Evolutionary conservation across 1,284 basidiomycete genomes (phyloP), one percentile per base, ranked within the genome.

Genomic region (Malassezia pachydermatis): DNA sequence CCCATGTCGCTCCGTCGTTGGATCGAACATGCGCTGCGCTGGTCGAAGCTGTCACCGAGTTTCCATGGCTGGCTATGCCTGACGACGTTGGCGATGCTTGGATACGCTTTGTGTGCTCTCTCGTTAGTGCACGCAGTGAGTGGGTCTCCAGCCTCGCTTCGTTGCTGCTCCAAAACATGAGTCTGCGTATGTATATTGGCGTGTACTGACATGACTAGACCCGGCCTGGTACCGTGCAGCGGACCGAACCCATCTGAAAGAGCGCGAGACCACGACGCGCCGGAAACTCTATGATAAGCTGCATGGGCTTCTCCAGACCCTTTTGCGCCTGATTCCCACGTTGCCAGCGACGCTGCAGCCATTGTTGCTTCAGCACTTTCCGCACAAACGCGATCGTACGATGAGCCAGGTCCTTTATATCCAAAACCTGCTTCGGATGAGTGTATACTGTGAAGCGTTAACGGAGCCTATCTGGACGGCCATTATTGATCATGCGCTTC

Each of bases 81-180:
- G 86, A 90, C 60, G 80, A 79, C 36, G 76, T 77, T 39, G 75
- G 77, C 17, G 80, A 84, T 22, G 58, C 61, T 37, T 70, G 66
- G 66, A 61, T 63, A 48, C 56, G 62, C 29, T 95, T 95, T 68
- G 80, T 89, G 37, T 86, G 87, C 36, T 86, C 90, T 75, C 80
- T 99, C 30, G 81, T 95, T 58, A 88, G 84, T 59, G 88, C 92
- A n/a, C 77, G 86, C 55, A 85, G 88, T 53, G 88, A 92, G 73
- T 98, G 94, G 76, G 78, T 94, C 25, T 83, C 82, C 28, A 78
- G 84, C 52, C 82, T 96, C 8, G n/a, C 60, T 48, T 30, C 57
- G 53, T 45, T 40, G n/a, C 16, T 42, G n/a, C 33, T 54, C 34
- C 29, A 30, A 38, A 48, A 42, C 29, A 45, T 45, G 33, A 39